Conservation (phyloP, 1,284 basidiomycete genomes). For the Microbotryum saponariae region DNA sequence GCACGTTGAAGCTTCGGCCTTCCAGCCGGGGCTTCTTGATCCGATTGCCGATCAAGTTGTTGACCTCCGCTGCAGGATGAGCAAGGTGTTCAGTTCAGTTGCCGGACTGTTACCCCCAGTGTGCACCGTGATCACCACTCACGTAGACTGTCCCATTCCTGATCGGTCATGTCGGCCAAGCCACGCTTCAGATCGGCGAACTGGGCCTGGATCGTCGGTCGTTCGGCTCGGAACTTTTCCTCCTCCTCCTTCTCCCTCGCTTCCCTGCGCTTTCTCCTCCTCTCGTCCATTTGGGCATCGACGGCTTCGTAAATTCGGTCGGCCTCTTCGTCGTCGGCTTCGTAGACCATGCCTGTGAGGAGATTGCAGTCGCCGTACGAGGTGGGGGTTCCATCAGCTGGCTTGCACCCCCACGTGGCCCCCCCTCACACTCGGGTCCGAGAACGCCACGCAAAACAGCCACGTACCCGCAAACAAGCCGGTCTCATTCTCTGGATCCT, state of each 20-base stretch:
- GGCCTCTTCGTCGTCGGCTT: constrained; percentile 95
- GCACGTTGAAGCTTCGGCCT: constrained; percentile 71
- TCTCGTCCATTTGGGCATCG: constrained; percentile 80
- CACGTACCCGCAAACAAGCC: constrained; percentile 72
- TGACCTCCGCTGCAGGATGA: constrained; percentile 73
- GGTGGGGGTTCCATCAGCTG: background rate
- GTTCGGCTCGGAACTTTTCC: constrained; percentile 63
- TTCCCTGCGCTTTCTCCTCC: constrained; percentile 72
- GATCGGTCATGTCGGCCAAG: constrained; percentile 73
- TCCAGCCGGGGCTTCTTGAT: constrained; percentile 56
- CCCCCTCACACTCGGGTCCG: background rate
- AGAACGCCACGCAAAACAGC: background rate
- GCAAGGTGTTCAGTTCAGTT: no score
- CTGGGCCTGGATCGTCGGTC: constrained; percentile 83
- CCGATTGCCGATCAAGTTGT: constrained; percentile 87
- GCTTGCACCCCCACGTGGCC: background rate
- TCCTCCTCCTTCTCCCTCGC: constrained; percentile 67
- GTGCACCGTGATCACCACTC: background rate
- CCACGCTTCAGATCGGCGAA: constrained; percentile 93
- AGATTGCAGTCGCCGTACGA: background rate
- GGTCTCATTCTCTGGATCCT: constrained; percentile 95
- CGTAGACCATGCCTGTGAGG: constrained; percentile 68
- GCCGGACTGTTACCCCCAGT: no score
- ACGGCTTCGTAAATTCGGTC: constrained; percentile 89
- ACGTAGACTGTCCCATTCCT: constrained; percentile 73